Conservation (phyloP, 257 asterid species). For the Salvia splendens region DNA sequence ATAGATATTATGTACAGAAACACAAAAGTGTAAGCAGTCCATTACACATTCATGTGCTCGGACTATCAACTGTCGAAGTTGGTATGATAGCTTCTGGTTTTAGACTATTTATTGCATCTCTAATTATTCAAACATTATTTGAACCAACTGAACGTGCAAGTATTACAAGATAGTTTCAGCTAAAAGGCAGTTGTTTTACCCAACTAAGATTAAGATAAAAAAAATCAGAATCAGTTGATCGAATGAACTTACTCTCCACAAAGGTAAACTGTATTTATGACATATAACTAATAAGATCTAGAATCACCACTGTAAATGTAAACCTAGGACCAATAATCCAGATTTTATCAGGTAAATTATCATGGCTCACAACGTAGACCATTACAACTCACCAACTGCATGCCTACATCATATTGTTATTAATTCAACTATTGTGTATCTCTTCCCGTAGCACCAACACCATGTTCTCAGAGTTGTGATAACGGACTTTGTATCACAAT, state of each 20-base stretch:
- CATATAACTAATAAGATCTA: constrained; percentile 12
- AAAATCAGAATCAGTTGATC: too few species aligned
- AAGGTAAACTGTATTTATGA: too few species aligned
- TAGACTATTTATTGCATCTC: too few species aligned
- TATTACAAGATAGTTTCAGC: too few species aligned
- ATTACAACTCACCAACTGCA: constrained; percentile 92
- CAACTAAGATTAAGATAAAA: too few species aligned
- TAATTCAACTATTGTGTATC: constrained; percentile 89
- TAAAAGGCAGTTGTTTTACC: too few species aligned
- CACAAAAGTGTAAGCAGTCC: constrained; percentile 84
- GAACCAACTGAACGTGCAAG: too few species aligned
- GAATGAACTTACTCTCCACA: too few species aligned
- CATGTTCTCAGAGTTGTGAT: constrained; percentile 94
- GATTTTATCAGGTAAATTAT: constrained; percentile 17
- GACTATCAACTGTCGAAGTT: constrained; percentile 60
- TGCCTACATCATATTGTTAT: constrained; percentile 91
- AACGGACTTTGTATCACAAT: constrained; percentile 84
- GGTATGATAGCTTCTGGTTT: too few species aligned
- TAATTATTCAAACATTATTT: too few species aligned
- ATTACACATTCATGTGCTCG: constrained; percentile 98
- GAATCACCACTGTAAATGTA: constrained; percentile 14
- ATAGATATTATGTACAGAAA: constrained; percentile 48
- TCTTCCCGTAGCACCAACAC: constrained; percentile 98
- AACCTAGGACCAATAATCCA: neutral
- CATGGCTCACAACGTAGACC: constrained; percentile 93